Conservation (phyloP, 306 rosid genomes). For the Gastrolobium villosum region DNA sequence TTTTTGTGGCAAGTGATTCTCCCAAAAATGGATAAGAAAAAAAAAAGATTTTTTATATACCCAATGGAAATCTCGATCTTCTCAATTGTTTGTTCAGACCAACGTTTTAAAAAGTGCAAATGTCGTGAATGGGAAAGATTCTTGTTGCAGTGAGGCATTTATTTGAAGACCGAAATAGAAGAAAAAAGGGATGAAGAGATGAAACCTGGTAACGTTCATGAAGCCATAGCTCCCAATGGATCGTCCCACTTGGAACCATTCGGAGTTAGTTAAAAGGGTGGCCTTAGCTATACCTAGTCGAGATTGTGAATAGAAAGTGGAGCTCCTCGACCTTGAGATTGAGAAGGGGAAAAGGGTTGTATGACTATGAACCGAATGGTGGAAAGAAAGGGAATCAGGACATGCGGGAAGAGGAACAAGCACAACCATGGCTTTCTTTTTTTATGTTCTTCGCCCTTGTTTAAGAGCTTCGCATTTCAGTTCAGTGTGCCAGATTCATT, state of each 20-base stretch:
- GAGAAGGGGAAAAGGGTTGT: conserved; percentile 3
- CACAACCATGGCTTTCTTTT: conserved; percentile 43
- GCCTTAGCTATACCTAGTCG: conserved; percentile 59
- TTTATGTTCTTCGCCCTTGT: not conserved
- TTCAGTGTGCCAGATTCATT: too few species aligned
- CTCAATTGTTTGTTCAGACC: too few species aligned
- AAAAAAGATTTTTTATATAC: too few species aligned
- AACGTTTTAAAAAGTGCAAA: too few species aligned
- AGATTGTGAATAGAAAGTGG: conserved; percentile 28
- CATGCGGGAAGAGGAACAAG: conserved; percentile 9
- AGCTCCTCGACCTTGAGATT: not conserved
- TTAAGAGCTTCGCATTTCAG: not conserved
- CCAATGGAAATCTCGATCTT: too few species aligned
- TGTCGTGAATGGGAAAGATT: too few species aligned
- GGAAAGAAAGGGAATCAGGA: conserved; percentile 43
- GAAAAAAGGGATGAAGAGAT: not conserved
- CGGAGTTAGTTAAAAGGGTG: conserved; percentile 67
- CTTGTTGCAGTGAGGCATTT: too few species aligned
- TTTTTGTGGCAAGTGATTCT: too few species aligned
- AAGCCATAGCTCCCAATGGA: conserved; percentile 92
- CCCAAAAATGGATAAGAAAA: too few species aligned
- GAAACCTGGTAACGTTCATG: conserved; percentile 82
- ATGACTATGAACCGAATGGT: conserved; percentile 28
- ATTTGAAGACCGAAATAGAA: too few species aligned
- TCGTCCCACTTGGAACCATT: conserved; percentile 91